A percentile compares a stretch with the other conserved stretches of the same genome.
These are phyloP conservation scores for Rhypophila decipiens DNA, from an alignment of 495 filamentous ascomycete genomes.

Conservation along the genomic window DNA sequence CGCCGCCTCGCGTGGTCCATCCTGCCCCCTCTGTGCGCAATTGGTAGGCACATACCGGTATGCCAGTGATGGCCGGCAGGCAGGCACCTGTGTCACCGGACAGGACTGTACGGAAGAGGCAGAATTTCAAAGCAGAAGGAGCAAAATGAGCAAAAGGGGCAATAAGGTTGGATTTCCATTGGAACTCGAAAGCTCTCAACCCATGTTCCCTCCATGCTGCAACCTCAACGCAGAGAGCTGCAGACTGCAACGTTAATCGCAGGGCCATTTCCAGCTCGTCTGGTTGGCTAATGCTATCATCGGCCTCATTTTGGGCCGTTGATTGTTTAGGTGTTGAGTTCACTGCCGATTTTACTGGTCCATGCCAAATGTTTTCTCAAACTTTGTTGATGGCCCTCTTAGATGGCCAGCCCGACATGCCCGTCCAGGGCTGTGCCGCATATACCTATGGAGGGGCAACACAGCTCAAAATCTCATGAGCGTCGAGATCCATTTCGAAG, in stretches of 20 bases:
- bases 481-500: background rate
- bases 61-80: background rate
- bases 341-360: conserved; percentile 16
- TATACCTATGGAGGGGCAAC: background rate
- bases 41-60: too few species aligned
- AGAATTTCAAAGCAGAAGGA: background rate
- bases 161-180: too few species aligned
- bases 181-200: too few species aligned
- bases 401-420: background rate
- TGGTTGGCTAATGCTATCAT: conserved; percentile 15
- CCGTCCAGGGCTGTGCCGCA: conserved; percentile 5
- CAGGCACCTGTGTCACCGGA: conserved; percentile 10
- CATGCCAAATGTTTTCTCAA: conserved; percentile 12
- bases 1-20: too few species aligned
- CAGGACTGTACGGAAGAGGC: conserved; percentile 5
- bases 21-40: too few species aligned
- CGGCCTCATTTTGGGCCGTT: conserved; percentile 10
- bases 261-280: conserved; percentile 3
- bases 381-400: conserved; percentile 11
- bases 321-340: conserved; percentile 9
- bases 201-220: too few species aligned
- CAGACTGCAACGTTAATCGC: conserved; percentile 9
- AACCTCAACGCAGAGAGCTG: background rate
- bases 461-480: background rate
- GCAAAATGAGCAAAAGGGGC: too few species aligned